Evolutionary conservation across 192 early-diverging fungal genomes (phyloP).

Genomic region (Linnemannia schmuckeri): DNA sequence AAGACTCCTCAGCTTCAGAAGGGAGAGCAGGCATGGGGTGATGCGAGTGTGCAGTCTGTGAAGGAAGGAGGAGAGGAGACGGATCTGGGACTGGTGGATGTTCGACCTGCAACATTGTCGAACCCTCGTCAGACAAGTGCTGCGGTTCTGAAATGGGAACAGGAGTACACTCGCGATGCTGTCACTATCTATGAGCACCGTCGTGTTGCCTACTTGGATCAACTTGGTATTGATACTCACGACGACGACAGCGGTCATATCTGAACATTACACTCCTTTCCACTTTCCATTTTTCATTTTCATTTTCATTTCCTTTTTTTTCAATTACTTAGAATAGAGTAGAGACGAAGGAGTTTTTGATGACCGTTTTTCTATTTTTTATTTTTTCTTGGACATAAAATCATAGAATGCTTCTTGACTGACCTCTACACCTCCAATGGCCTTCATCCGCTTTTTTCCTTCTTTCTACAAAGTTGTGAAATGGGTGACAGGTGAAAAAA

Average conservation of each 20-base stretch:
- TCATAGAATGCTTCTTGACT: conserved; percentile 92
- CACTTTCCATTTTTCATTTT: neutral
- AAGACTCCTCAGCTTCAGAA: neutral
- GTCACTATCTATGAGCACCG: conserved; percentile 49
- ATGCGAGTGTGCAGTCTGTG: conserved; percentile 17
- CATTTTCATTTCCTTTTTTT: neutral
- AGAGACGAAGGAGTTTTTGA: neutral
- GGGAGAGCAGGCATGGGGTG: conserved; percentile 6
- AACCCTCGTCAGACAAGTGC: conserved; percentile 36
- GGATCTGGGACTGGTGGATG: conserved; percentile 14
- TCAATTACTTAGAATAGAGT: neutral
- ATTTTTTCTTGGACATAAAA: conserved; percentile 67
- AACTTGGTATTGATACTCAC: conserved; percentile 47
- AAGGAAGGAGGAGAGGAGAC: neutral
- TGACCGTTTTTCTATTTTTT: neutral
- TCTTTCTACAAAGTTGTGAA: conserved; percentile 69
- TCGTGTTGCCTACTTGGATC: conserved; percentile 49
- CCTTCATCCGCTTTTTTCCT: conserved; percentile 93
- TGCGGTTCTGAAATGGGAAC: conserved; percentile 37
- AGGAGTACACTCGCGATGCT: conserved; percentile 37
- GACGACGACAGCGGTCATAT: conserved; percentile 25
- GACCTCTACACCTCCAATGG: conserved; percentile 89
- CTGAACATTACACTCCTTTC: neutral
- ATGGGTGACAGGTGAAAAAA: neutral
- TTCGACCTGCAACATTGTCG: neutral